Conservation (phyloP, 768 basidiomycete genomes). For the Suillus brevipes region DNA sequence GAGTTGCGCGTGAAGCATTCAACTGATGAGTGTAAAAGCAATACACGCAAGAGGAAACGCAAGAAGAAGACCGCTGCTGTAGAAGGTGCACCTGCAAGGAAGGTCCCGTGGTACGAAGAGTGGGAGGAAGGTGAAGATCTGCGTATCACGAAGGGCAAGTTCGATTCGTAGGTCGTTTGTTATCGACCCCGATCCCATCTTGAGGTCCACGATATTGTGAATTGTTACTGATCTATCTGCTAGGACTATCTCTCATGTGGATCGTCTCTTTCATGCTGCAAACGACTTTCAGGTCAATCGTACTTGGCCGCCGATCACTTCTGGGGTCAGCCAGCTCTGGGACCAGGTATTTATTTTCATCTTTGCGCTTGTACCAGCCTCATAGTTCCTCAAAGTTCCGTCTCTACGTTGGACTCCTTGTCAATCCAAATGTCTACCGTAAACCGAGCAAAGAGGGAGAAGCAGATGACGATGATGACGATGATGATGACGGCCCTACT, state of each 20-base stretch:
- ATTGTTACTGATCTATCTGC: conserved; percentile 1
- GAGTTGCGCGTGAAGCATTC: no score
- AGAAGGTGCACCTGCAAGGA: conserved; percentile 23
- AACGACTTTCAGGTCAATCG: conserved; percentile 51
- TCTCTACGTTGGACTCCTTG: conserved; percentile 57
- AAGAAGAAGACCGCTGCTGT: conserved; percentile 29
- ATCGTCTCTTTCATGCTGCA: conserved; percentile 60
- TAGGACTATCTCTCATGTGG: conserved; percentile 47
- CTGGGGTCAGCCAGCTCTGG: conserved; percentile 50
- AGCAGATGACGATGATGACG: conserved; percentile 28
- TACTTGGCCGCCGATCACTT: conserved; percentile 36
- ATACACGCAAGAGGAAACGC: no score
- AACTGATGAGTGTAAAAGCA: no score
- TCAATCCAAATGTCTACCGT: conserved; percentile 41
- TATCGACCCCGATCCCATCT: background rate
- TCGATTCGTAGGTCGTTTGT: conserved; percentile 49
- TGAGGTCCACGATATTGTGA: conserved; percentile 7
- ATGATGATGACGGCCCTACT: conserved; percentile 6
- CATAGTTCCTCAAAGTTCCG: conserved; percentile 47
- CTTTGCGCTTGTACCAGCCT: background rate
- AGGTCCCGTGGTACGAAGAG: conserved; percentile 62
- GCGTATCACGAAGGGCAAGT: conserved; percentile 40
- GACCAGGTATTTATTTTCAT: conserved; percentile 51
- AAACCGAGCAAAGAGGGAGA: conserved; percentile 38
- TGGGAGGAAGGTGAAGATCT: conserved; percentile 66